Evolutionary conservation across 108 stramenopile genomes (phyloP).

Genomic region (Cyclotella sp.): DNA sequence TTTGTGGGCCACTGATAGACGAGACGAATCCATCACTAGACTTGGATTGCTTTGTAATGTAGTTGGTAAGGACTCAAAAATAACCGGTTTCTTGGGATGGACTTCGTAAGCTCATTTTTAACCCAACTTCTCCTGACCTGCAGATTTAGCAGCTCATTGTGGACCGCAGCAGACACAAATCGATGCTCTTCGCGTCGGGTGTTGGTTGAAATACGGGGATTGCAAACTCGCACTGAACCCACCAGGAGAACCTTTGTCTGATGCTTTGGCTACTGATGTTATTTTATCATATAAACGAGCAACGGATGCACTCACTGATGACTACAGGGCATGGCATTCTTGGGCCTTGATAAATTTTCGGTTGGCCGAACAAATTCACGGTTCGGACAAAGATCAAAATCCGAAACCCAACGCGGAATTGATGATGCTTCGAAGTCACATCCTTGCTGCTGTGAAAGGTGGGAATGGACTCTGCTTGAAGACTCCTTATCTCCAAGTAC

Average conservation of each 20-base stretch:
- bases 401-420: conserved; percentile 17
- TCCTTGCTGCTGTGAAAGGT: conserved; percentile 90
- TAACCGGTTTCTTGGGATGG: neutral
- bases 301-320: conserved; percentile 60
- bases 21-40: conserved; percentile 77
- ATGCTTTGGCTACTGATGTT: conserved; percentile 69
- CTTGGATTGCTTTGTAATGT: conserved; percentile 66
- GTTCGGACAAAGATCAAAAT: conserved; percentile 55
- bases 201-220: conserved; percentile 90
- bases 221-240: conserved; percentile 69
- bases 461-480: neutral
- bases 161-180: conserved; percentile 36
- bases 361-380: conserved; percentile 82
- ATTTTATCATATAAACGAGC: conserved; percentile 81
- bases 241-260: conserved; percentile 40
- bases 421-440: conserved; percentile 59
- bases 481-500: neutral
- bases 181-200: conserved; percentile 68
- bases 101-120: neutral
- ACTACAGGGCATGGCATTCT: conserved; percentile 96
- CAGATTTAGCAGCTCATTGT: conserved; percentile 67
- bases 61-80: conserved; percentile 49
- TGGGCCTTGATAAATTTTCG: conserved; percentile 99
- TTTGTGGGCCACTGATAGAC: conserved; percentile 81
- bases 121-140: neutral